These are phyloP conservation scores for Agaricus subrufescens DNA, from an alignment of 768 basidiomycete species.

Conservation along the genomic window DNA sequence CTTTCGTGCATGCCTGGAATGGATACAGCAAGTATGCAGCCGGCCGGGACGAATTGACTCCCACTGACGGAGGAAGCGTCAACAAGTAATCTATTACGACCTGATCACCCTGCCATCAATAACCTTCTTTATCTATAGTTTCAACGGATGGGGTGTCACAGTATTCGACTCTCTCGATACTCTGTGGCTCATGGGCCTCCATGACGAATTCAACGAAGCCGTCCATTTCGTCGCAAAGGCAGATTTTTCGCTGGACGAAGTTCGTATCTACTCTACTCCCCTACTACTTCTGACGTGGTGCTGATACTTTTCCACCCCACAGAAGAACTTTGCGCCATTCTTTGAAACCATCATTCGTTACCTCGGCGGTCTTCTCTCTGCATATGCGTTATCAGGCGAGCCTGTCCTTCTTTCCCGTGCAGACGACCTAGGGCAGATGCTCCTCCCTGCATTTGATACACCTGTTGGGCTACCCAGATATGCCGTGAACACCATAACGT, in stretches of 20 bases:
- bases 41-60: conserved; percentile 54
- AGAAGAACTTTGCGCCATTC: conserved; percentile 42
- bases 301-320: too few species aligned
- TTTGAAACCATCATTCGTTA: conserved; percentile 84
- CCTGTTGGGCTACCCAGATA: conserved; percentile 65
- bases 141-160: conserved; percentile 74
- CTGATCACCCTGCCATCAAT: not conserved
- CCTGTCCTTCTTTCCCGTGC: conserved; percentile 59
- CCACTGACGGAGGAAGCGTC: conserved; percentile 40
- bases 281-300: too few species aligned
- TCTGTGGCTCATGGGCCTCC: conserved; percentile 74
- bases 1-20: conserved; percentile 58
- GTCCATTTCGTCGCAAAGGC: conserved; percentile 44
- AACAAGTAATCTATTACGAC: conserved; percentile 45
- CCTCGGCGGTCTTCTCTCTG: conserved; percentile 77
- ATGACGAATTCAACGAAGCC: conserved; percentile 58
- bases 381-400: conserved; percentile 70
- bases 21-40: conserved; percentile 49
- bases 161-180: conserved; percentile 79
- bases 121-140: conserved; percentile 31
- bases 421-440: conserved; percentile 63
- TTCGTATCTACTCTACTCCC: not conserved
- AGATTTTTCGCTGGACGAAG: conserved; percentile 32
- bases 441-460: conserved; percentile 71
- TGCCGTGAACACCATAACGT: conserved; percentile 61